Evolutionary conservation across 306 rosid species (phyloP), one percentile per base, ranked within the genome.

Genomic region (Luffa acutangula): DNA sequence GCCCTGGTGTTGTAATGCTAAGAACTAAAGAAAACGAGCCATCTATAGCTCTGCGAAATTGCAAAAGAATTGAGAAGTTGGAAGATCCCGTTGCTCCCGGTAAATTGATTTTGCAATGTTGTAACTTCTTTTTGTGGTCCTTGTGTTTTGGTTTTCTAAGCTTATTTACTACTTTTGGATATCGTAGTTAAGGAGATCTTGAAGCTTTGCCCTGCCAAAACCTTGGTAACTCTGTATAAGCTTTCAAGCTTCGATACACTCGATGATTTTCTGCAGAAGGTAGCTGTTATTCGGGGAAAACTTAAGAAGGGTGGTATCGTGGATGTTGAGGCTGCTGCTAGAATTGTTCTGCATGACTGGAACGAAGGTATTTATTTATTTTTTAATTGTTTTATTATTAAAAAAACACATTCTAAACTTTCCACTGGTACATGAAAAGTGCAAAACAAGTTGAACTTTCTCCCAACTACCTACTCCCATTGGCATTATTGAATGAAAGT

Each of bases 1-100:
- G 98, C 83, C 98, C 98, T 81, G 98, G 98, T 87, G 98, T 94
- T 80, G 96, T 92, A 52, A 92, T 92, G 98, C 87, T 94, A 31
- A 89, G 82, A 60, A 81, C 94, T 79, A 77, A 80, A 80, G 96
- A 83, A 80, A 92, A 86, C 67, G 89, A 88, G 77, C 86, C 91
- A 12, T 84, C 98, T 39, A 39, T 88, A 20, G 90, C 96, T 78
- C 90, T 94, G 64, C 80, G 94, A 42, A 94, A 94, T 84, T 94
- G 98, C 90, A 92, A 90, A 89, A 88, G 98, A 82, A 96, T 96
- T 51, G 98, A 96, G 86, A 93, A 93, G 85, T 80, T 93, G 77
- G 94, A 84, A 25, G 98, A 96, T 87, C 99, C 97, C 72, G 45
- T 96, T 77, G 85, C 84, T 85, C 96, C 99, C 81, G 99, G 99